Conservation (phyloP, 495 filamentous ascomycete species). For the Penicillium mononematosum region DNA sequence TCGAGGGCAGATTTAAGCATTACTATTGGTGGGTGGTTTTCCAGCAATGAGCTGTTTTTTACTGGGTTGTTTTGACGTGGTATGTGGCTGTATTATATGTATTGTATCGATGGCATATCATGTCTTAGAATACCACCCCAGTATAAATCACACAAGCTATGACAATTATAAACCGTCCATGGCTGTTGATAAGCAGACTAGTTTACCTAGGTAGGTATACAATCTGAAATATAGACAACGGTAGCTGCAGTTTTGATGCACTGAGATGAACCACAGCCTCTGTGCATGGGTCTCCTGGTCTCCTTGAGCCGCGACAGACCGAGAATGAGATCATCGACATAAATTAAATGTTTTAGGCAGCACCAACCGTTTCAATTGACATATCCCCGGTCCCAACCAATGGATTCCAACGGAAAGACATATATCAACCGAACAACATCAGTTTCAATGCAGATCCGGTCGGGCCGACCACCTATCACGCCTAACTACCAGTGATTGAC, state of each 20-base stretch:
- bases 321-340: not conserved
- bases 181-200: not conserved
- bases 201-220: too few relatives aligned
- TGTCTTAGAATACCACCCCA: not conserved
- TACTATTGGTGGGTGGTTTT: conserved; percentile 29
- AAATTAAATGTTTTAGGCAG: too few relatives aligned
- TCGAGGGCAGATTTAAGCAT: not conserved
- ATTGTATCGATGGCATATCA: not conserved
- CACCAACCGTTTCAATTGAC: not conserved
- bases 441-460: not conserved
- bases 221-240: not conserved
- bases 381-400: not conserved
- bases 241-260: not conserved
- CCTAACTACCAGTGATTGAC: not conserved
- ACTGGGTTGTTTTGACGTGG: not conserved
- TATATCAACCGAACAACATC: not conserved
- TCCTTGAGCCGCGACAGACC: not conserved
- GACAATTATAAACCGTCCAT: not conserved
- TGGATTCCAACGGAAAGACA: not conserved
- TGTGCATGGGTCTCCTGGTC: too few relatives aligned
- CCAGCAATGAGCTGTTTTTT: conserved; percentile 23
- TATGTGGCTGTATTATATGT: not conserved
- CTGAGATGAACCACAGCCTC: not conserved
- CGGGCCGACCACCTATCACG: not conserved
- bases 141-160: not conserved